Evolutionary conservation across 805 yeast genomes (phyloP).

Genomic region (Lipomyces chichibuensis): DNA sequence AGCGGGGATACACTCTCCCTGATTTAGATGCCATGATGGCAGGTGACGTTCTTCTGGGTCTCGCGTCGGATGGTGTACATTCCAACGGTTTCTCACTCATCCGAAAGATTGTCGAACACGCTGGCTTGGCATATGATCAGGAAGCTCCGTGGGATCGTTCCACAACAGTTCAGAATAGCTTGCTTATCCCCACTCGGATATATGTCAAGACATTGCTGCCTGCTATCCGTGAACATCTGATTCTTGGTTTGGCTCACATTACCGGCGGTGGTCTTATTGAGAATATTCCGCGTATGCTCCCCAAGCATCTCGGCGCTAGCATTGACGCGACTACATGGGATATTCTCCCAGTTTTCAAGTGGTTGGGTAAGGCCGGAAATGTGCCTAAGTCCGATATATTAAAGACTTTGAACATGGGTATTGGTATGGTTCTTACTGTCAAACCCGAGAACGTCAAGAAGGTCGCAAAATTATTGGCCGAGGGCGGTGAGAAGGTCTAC

Average conservation of each 20-base stretch:
- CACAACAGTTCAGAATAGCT: slow-evolving; percentile 78
- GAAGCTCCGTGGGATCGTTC: slow-evolving; percentile 81
- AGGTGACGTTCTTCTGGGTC: slow-evolving; percentile 84
- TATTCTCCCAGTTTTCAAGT: slow-evolving; percentile 85
- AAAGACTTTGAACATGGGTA: slow-evolving; percentile 93
- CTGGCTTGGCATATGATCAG: slow-evolving; percentile 70
- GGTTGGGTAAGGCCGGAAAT: slow-evolving; percentile 90
- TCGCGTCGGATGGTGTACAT: slow-evolving; percentile 90
- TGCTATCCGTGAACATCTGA: slow-evolving; percentile 63
- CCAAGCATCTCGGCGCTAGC: slow-evolving; percentile 73
- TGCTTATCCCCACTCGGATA: slow-evolving; percentile 87
- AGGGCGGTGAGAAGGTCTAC: slow-evolving; percentile 75
- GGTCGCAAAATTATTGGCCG: slow-evolving; percentile 56
- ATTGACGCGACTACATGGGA: slow-evolving; percentile 81
- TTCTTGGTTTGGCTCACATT: slow-evolving; percentile 92
- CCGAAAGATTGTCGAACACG: slow-evolving; percentile 83
- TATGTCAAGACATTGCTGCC: slow-evolving; percentile 90
- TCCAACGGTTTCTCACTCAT: slow-evolving; percentile 96
- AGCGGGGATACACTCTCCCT: slow-evolving; percentile 75
- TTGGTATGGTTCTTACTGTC: slow-evolving; percentile 93
- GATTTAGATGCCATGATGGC: slow-evolving; percentile 62
- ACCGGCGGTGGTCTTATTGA: slow-evolving; percentile 99
- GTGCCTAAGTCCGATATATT: slow-evolving; percentile 83
- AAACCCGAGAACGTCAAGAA: slow-evolving; percentile 64
- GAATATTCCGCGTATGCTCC: slow-evolving; percentile 93